Conservation (phyloP, 805 yeast species). For the Candida qinlingensis region DNA sequence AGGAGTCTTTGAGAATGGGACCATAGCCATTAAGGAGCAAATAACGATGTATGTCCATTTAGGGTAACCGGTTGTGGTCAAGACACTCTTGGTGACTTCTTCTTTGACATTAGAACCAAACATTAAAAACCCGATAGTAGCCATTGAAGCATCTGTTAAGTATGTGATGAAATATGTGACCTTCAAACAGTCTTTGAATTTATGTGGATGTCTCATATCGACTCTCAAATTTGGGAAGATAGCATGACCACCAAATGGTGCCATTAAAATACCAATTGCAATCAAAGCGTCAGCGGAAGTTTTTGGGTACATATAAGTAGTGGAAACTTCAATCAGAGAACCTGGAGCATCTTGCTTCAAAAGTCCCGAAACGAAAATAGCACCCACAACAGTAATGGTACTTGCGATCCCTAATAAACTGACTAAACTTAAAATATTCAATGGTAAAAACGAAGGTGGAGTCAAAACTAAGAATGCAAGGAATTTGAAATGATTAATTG, state of each 20-base stretch:
- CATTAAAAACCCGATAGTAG: constrained; percentile 69
- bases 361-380: constrained; percentile 60
- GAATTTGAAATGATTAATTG: constrained; percentile 55
- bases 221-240: constrained; percentile 68
- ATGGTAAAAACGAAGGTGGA: constrained; percentile 78
- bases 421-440: constrained; percentile 64
- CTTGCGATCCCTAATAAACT: constrained; percentile 67
- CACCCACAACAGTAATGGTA: constrained; percentile 57
- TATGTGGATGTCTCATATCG: constrained; percentile 66
- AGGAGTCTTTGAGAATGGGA: constrained; percentile 83
- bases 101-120: constrained; percentile 67
- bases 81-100: constrained; percentile 71
- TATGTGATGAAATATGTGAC: constrained; percentile 58
- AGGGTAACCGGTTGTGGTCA: constrained; percentile 66
- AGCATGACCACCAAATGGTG: constrained; percentile 85
- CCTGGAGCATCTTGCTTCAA: constrained; percentile 63
- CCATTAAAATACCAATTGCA: constrained; percentile 63
- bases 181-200: constrained; percentile 47
- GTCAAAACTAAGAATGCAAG: constrained; percentile 66
- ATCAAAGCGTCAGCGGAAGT: constrained; percentile 46
- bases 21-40: constrained; percentile 67
- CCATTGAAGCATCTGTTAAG: constrained; percentile 57
- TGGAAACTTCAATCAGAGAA: constrained; percentile 58
- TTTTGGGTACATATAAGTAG: constrained; percentile 63
- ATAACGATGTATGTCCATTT: constrained; percentile 49